Evolutionary conservation across 2,329 filamentous ascomycete species (phyloP), one percentile per base, ranked within the genome.

Genomic region (Nemania abortiva): DNA sequence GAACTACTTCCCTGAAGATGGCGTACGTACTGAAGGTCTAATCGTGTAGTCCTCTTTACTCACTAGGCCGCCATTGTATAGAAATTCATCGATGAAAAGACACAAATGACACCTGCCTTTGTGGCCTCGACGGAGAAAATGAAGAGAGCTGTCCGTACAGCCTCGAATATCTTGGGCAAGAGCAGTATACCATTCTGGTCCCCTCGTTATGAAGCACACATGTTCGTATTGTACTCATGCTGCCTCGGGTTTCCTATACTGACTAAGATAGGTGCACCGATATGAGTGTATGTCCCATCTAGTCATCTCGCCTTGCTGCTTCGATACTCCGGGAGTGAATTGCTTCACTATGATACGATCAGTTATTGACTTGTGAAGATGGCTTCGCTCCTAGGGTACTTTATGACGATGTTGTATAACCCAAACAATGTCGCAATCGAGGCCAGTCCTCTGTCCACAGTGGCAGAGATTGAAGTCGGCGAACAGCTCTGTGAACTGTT

Each of bases 391-490:
- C 75, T 85, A 2, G 83, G 83, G 0, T 85, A 85, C 71, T 82
- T 85, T 31, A 83, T 83, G 78, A 83, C 83, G 0, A 85, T 85
- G 83, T 39, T 86, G 27, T 85, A 84, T 66, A 85, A 86, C 56
- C 83, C 84, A 0, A 86, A 86, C 75, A 86, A 85, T 42, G 81
- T 85, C 1, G 77, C 83, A 1, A 72, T 84, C 0, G 84, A 86
- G 66, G 83, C 80, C 1, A 85, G 82, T 50, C 84, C 84, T 0
- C 70, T 85, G 13, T 81, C 82, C 0, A 85, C 83, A 0, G 65
- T 83, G 2, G 79, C 81, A 3, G 84, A 86, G 69, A 79, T 83
- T 5, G 76, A 80, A 47, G 83, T 82, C 1, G 84, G 84, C 0
- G 73, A 84, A 63, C 81, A 86, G 63, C 75, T 86, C 13, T 85